These are phyloP conservation scores for Paramecium tetraurelia DNA, from an alignment of 73 alveolate genomes.

Conservation along the genomic window DNA sequence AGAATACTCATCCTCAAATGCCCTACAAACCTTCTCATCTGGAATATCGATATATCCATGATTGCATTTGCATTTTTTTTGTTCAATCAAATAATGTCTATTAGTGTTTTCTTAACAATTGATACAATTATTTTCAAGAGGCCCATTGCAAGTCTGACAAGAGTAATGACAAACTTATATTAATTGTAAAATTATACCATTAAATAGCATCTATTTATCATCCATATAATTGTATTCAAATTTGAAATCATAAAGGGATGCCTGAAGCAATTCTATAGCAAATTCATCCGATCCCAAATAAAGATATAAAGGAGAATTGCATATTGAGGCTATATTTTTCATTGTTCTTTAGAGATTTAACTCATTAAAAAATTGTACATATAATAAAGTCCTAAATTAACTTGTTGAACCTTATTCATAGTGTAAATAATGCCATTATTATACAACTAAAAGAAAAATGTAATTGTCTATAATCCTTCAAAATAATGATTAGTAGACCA, in stretches of 20 bases:
- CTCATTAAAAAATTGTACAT: background rate
- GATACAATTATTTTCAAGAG: background rate
- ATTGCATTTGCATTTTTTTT: background rate
- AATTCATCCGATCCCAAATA: background rate
- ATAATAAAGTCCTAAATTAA: background rate
- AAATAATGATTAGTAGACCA: background rate
- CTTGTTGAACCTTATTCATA: background rate
- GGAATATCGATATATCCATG: background rate
- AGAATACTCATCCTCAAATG: background rate
- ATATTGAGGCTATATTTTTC: background rate
- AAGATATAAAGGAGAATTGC: background rate
- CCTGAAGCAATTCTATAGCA: background rate
- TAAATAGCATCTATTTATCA: background rate
- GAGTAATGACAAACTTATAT: background rate
- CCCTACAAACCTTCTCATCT: background rate
- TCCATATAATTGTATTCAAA: background rate
- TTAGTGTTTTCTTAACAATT: background rate
- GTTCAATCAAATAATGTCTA: background rate
- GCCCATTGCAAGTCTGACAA: background rate
- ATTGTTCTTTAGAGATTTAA: background rate
- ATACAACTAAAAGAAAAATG: too few species aligned
- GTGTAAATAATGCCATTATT: background rate
- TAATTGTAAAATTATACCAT: background rate
- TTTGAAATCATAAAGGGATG: background rate
- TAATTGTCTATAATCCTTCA: background rate